Evolutionary conservation across 192 early-diverging fungal genomes (phyloP), one percentile per base, ranked within the genome.

Genomic region (Podila epicladia): DNA sequence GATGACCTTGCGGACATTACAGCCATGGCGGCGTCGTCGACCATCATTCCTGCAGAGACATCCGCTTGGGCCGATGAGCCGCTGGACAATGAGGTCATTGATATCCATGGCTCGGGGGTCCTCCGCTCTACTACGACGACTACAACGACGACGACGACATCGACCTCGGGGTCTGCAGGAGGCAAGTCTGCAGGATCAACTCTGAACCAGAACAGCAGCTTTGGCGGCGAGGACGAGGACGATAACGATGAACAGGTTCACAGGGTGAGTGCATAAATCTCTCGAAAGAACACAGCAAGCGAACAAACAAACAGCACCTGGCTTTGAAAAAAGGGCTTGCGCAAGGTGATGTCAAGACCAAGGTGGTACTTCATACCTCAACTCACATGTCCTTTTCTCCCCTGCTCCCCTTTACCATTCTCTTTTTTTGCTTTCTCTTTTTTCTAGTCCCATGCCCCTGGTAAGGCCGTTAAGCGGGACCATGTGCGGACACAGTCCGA

Each of bases 41-140:
- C 58, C 71, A 80, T 80, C 50, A 62, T 80, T 2, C 77, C 77
- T 51, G 77, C 77, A 64, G 77, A 80, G 62, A 69, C 77, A 15
- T 80, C 77, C 2, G 77, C 77, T 19, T 80, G 77, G 77, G 77
- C 77, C 29, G 77, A 80, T 53, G 77, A 80, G 33, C 58, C 77
- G 31, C 67, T 80, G 33, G 77, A 80, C 58, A 80, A 69, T 73
- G 77, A 80, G 26, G 77, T 80, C 49, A 80, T 80, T 41, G 77
- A 80, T 62, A 80, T 80, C 45, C 71, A 80, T 62, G 69, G 67
- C n/a, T 12, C 51, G n/a, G 20, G 17, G 5, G 45, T 32, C 7
- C 35, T 41, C n/a, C 62, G 35, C 29, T 61, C 64, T 15, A 33
- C 20, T 31, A 9, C 57, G 1, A 26, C 24, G 26, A 45, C 65